These are phyloP conservation scores for Serendipita sp. DNA, from an alignment of 768 basidiomycete genomes.

Conservation along the genomic window DNA sequence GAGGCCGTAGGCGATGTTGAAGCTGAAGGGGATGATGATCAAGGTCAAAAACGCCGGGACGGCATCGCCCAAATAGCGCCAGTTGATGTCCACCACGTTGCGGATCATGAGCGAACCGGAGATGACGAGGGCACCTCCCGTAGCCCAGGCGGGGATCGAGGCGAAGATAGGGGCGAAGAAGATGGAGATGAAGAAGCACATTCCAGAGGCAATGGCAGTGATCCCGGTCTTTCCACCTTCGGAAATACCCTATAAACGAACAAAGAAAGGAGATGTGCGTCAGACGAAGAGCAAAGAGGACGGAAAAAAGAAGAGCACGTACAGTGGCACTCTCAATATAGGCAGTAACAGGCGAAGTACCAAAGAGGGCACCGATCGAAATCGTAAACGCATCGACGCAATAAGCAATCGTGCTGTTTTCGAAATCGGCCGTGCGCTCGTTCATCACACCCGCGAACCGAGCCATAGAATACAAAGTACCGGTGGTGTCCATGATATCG, in stretches of 20 bases:
- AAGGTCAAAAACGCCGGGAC: slow-evolving; percentile 75
- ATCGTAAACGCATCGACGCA: slow-evolving; percentile 72
- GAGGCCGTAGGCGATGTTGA: slow-evolving; percentile 77
- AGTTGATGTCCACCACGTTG: slow-evolving; percentile 76
- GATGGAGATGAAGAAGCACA: slow-evolving; percentile 67
- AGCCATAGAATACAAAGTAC: slow-evolving; percentile 82
- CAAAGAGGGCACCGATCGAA: slow-evolving; percentile 65
- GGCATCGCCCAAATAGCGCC: slow-evolving; percentile 78
- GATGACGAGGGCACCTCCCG: slow-evolving; percentile 70
- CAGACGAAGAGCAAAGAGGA: not conserved
- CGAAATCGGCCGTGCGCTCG: slow-evolving; percentile 72
- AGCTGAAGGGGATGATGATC: slow-evolving; percentile 37
- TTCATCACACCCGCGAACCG: slow-evolving; percentile 82
- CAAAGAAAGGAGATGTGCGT: slow-evolving; percentile 22
- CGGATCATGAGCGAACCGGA: slow-evolving; percentile 84
- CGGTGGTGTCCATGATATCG: slow-evolving; percentile 27
- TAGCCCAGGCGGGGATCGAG: slow-evolving; percentile 76
- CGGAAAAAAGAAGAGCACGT: not conserved
- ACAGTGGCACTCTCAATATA: slow-evolving; percentile 58
- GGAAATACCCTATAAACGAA: slow-evolving; percentile 10
- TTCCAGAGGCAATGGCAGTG: slow-evolving; percentile 53
- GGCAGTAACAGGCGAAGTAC: slow-evolving; percentile 68
- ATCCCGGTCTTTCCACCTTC: slow-evolving; percentile 85
- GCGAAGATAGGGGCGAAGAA: slow-evolving; percentile 86
- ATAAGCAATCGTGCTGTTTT: slow-evolving; percentile 64